Evolutionary conservation across 345 rosid genomes (phyloP), one percentile per base, ranked within the genome.

Genomic region (Cochlearia excelsa): DNA sequence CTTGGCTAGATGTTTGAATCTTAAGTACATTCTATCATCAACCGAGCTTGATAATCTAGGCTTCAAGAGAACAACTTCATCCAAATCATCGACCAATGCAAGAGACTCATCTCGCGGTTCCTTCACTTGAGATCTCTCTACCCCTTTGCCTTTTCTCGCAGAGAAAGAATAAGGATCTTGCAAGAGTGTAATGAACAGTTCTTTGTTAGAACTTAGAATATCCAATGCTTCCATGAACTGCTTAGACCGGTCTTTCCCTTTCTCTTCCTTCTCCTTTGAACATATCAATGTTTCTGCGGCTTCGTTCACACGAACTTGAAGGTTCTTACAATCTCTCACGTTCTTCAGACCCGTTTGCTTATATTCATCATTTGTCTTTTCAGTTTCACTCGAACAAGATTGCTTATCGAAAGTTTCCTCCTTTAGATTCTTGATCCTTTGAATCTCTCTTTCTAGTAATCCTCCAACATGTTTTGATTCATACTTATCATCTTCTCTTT

Each of bases 141-240:
- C 63, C 40, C 79, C 92, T 73, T 78, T 63, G 2, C 84, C 75
- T 44, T 78, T 86, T 35, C 79, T 81, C 10, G 41, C 84, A n/a
- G 85, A 55, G 46, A 87, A 64, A 43, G 88, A 90, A 69, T 82
- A 73, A 27, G 90, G 97, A 69, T 90, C 90, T 47, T 84, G 90
- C 34, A 85, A 77, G 60, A 83, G 81, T 59, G 81, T 83, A 38
- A 81, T 30, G 26, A 87, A 82, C 47, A 90, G 51, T 48, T 80
- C 88, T 79, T 80, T 83, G 70, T 90, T 87, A 3, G 87, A 85
- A 69, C 85, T 83, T 48, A 85, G 46, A 26, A 82, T 65, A 61
- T 84, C 79, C 56, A 90, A 68, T 28, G 88, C 85, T 60, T 83
- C 97, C 75, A 78, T 72, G 74, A 90, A 85, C 52, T 84, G 78